Conservation (phyloP, 108 stramenopile genomes). For the Chaetoceros muelleri region DNA sequence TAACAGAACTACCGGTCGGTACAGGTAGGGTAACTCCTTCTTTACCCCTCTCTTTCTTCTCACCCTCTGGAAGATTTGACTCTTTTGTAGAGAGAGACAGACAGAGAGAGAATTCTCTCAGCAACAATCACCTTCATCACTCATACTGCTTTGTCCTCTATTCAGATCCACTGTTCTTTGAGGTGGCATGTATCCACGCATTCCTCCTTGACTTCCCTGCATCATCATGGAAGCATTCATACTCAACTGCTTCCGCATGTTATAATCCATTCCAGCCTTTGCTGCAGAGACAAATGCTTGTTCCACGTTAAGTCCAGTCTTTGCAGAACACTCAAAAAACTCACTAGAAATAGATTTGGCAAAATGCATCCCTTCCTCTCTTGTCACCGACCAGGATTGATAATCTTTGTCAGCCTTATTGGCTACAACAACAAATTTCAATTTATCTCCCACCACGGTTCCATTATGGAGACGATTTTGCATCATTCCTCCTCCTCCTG, state of each 20-base stretch:
- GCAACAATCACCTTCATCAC: background rate
- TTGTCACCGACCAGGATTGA: conserved; percentile 18
- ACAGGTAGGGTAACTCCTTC: too few species aligned
- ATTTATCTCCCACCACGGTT: conserved; percentile 48
- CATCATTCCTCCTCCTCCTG: conserved; percentile 6
- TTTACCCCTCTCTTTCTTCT: too few species aligned
- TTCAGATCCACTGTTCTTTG: background rate
- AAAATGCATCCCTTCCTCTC: conserved; percentile 3
- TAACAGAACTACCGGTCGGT: too few species aligned
- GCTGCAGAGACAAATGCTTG: conserved; percentile 83
- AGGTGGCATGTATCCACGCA: background rate
- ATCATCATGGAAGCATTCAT: background rate
- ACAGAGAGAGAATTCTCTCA: too few species aligned
- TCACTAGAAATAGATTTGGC: conserved; percentile 1
- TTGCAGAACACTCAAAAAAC: conserved; percentile 89
- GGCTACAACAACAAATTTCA: conserved; percentile 94
- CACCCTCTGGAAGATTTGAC: too few species aligned
- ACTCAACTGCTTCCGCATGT: background rate
- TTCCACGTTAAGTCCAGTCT: conserved; percentile 90
- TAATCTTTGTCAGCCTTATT: conserved; percentile 90
- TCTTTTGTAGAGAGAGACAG: too few species aligned
- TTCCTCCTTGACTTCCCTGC: background rate
- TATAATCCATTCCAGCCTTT: conserved; percentile 1
- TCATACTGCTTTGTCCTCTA: background rate
- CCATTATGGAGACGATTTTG: conserved; percentile 15